Base-by-base conservation (phyloP, 306 rosid species). In the Clitoria ternatea region DNA sequence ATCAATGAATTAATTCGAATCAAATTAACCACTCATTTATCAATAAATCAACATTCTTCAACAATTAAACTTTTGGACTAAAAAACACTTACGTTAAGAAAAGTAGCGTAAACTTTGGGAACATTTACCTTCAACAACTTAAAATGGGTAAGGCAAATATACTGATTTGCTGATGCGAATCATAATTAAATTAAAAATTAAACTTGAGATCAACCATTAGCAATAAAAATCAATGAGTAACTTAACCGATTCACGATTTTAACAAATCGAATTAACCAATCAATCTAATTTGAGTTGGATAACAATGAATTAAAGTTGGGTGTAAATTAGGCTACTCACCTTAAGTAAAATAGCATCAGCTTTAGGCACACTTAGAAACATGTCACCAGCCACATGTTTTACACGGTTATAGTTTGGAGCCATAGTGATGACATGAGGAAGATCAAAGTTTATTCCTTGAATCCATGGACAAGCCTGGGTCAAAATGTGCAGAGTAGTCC, bases 361-460 rank as follows among this genome's bases (percentile, higher is more conserved):
- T 36, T 79, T 75, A 2, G 92, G 96, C 53, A 87, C 79, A 40
- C 7, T 22, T 0, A 26, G 55, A 52, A 89, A 89, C 87, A 89
- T 83, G 74, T 82, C 76, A 18, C 96, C 92, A 1, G 77, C 83
- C 0, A 89, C 85, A 36, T 85, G 71, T 30, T 83, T 52, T 7
- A 85, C 67, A 14, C 75, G 53, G 0, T 64, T 33, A 12, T 2
- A 60, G 3, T 79, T 2, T 1, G 48, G 29, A 6, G 77, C 87
- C 26, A 1, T 74, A 14, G 77, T 40, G 5, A 82, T 82, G 19
- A 87, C 91, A 23, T 87, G 89, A 3, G 86, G 83, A 60, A 81
- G 84, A 66, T 90, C 93, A 17, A 85, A 87, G 65, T 87, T 87
- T 66, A 87, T 77, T 73, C 85, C 83, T n/a, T 1, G 32, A 6